Evolutionary conservation across 2,329 filamentous ascomycete genomes (phyloP).

Genomic region (Didymella glomerata): DNA sequence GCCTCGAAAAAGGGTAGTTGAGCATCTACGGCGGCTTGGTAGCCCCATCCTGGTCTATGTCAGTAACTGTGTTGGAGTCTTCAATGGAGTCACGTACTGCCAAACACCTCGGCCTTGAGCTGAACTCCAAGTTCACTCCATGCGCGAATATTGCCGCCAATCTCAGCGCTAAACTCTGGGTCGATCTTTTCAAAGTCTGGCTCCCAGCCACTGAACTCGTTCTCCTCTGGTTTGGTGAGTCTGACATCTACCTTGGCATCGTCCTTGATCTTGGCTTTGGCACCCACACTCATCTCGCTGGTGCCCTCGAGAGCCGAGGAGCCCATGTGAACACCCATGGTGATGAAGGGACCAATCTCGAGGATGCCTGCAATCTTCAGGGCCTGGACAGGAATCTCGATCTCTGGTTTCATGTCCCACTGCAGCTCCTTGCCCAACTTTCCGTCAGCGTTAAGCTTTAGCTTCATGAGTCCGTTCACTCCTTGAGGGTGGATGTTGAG

Average conservation of each 20-base stretch:
- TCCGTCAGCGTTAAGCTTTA: conserved; percentile 30
- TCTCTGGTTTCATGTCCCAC: conserved; percentile 31
- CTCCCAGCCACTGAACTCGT: conserved; percentile 30
- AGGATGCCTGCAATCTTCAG: conserved; percentile 30
- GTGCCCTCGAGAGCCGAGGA: conserved; percentile 30
- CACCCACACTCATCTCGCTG: conserved; percentile 26
- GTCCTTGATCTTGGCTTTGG: conserved; percentile 31
- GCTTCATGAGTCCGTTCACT: conserved; percentile 26
- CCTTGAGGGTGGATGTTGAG: conserved; percentile 32
- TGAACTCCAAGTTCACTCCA: conserved; percentile 35
- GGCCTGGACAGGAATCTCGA: conserved; percentile 34
- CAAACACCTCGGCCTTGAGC: conserved; percentile 33
- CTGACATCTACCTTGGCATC: conserved; percentile 26
- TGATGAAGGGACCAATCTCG: conserved; percentile 34
- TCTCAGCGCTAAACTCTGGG: conserved; percentile 30
- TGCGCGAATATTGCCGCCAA: conserved; percentile 26
- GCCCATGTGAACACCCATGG: conserved; percentile 33
- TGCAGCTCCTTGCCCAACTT: conserved; percentile 33
- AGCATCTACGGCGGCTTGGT: conserved; percentile 33
- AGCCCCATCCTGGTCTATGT: conserved; percentile 28
- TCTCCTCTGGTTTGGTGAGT: conserved; percentile 23
- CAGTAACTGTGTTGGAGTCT: background rate
- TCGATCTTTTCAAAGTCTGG: conserved; percentile 33
- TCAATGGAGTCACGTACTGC: conserved; percentile 18
- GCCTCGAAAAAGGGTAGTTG: conserved; percentile 34